Evolutionary conservation across 2,329 filamentous ascomycete genomes (phyloP).

Genomic region (Cladophialophora chaetospira): DNA sequence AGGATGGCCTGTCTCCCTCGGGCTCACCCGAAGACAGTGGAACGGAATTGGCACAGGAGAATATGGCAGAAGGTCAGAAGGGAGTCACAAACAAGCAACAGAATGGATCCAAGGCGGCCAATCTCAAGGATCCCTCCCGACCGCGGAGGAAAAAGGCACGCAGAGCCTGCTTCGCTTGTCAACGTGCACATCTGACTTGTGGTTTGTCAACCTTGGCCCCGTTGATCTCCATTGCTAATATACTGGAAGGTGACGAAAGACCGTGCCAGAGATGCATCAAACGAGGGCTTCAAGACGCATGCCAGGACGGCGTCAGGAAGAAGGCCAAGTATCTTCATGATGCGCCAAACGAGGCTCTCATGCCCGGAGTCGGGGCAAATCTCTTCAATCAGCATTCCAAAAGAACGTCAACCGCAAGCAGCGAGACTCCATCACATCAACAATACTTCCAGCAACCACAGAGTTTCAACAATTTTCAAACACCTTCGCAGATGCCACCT

Average conservation of each 20-base stretch:
- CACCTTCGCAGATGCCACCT: conserved; percentile 44
- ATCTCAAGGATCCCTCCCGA: conserved; percentile 84
- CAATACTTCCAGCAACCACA: conserved; percentile 45
- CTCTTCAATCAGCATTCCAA: conserved; percentile 53
- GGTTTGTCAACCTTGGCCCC: conserved; percentile 66
- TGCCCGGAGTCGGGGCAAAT: conserved; percentile 79
- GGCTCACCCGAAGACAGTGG: conserved; percentile 42
- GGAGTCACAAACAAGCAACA: conserved; percentile 53
- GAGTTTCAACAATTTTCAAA: conserved; percentile 43
- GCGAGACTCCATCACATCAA: conserved; percentile 38
- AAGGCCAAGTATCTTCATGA: conserved; percentile 99
- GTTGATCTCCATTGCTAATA: conserved; percentile 35
- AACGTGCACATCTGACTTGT: conserved; percentile 95
- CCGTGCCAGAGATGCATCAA: conserved; percentile 95
- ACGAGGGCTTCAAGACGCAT: conserved; percentile 83
- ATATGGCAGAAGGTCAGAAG: conserved; percentile 43
- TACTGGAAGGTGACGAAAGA: conserved; percentile 77
- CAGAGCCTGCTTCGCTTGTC: conserved; percentile 93
- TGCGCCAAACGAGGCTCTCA: conserved; percentile 82
- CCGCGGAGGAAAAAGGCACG: conserved; percentile 94
- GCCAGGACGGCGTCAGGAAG: conserved; percentile 94
- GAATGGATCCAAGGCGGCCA: conserved; percentile 54
- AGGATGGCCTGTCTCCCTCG: conserved; percentile 40
- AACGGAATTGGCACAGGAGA: conserved; percentile 42
- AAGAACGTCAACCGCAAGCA: conserved; percentile 30